Evolutionary conservation across 805 yeast species (phyloP), one percentile per base, ranked within the genome.

Genomic region (Groenewaldozyma salmanticensis): DNA sequence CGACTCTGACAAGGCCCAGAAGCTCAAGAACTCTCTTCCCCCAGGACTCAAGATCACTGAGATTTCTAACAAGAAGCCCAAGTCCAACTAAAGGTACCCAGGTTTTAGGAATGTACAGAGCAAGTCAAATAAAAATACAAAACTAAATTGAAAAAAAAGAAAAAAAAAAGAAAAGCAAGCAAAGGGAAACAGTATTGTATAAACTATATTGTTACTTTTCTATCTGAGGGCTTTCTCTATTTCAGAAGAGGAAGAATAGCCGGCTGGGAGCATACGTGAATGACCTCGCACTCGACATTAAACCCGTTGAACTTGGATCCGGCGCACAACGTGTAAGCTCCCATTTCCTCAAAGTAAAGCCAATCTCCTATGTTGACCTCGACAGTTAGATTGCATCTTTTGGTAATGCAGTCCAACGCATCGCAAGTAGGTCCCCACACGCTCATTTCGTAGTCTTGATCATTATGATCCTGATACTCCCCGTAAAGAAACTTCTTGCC

Each of bases 381-480:
- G 41, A 72, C 68, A 16, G 78, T 68, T 53, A 90, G 67, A 27
- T 51, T 52, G 45, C 75, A 66, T 29, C 65, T 67, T 36, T 67
- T 59, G 16, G 81, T 60, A 43, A 90, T 75, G 60, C 94, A 81
- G 61, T 90, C 98, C 48, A 90, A 69, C 2, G 96, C 96, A 63
- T 90, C 98, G 65, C 98, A 90, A 16, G 97, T 90, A 35, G 97
- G 98, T 4, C 98, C 98, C 98, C 98, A 90, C 45, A 92, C 71
- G 3, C 95, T 83, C 44, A 55, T 50, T 20, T 41, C 48, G 38
- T 42, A 38, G 36, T 45, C 34, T 38, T 36, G 42, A 21, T 24
- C 42, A 21, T 39, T 39, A n/a, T 41, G 39, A 22, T 37, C 39
- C 21, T 38, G 46, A 2, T 20, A n/a, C 11, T n/a, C 36, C 5